Evolutionary conservation across 768 basidiomycete species (phyloP), one percentile per base, ranked within the genome.

Genomic region (Russula sp.): DNA sequence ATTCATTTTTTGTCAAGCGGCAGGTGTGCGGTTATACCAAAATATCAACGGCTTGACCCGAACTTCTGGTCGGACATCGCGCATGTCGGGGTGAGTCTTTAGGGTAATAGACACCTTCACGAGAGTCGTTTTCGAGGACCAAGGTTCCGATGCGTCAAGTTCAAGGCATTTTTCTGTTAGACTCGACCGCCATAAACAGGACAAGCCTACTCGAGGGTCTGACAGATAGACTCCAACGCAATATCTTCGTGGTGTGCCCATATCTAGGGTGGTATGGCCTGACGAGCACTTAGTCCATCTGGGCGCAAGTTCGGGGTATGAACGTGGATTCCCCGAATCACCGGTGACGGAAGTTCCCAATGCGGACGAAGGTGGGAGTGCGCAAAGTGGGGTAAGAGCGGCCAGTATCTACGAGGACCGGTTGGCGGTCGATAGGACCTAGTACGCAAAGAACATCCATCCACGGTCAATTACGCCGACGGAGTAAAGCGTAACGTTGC

Each of bases 1-100:
- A 22, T 48, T 40, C 37, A 14, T 47, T 47, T 31, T 47, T 59
- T 53, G 52, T 48, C 22, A 59, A 32, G 62, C 62, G 62, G 62
- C n/a, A 59, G 49, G 32, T 63, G 52, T 54, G 62, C 57, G 62
- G 52, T 59, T 27, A 48, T 63, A 63, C 51, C 32, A 47, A 55
- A 57, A 53, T 63, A 57, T 49, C 62, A 48, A 59, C 51, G 27
- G 45, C 44, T 10, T 16, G 13, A 9, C 31, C 57, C 51, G 45
- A 49, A 40, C 52, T 59, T 59, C 27, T 52, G 44, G 50, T 57
- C 44, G 57, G 39, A 58, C 32, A 32, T 53, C 51, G 31, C 39
- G 32, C 20, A 37, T 27, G 44, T 61, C 44, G 7, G n/a, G n/a
- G 31, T n/a, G 32, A 7, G 48, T 51, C 55, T 55, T 50, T 62